Base-by-base conservation (phyloP, 768 basidiomycete genomes). In the Lactarius pseudohatsudake region DNA sequence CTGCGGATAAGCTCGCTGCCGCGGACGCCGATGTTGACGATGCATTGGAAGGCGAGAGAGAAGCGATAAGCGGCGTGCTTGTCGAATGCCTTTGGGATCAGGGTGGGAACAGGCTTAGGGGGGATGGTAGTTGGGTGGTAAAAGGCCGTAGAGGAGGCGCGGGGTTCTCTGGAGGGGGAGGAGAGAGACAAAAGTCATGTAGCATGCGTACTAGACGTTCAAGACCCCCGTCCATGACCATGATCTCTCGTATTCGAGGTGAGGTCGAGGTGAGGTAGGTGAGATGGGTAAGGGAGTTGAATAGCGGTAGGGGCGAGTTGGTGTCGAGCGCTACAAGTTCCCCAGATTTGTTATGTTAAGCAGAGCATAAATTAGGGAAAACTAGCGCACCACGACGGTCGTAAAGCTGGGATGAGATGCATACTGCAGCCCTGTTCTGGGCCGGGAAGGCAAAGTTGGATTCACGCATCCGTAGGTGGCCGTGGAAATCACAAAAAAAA, bases 221-320 rank as follows among this genome's bases (percentile, higher is more conserved):
- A 20, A 99, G 86, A 1, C 97, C 97, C 57, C 97, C 97, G 74
- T 98, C 96, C 84, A 91, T 89, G 34, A 95, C 96, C 85, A 99
- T 92, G 72, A 97, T 98, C 79, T 99, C 97, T 65, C 96, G 89
- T 78, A 99, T 98, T 62, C 95, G 88, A 2, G 97, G 96, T 0
- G 96, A 97, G 7, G 97, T 98, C 1, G 94, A 94, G 9, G 96
- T 98, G 70, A 99, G 90, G 78, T 97, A 96, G 59, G 92, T 91
- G 64, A 98, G 89, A 79, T 97, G 94, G 36, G 92, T 94, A 61
- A 98, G 87, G 47, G 96, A 98, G 80, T 97, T 97, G 81, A 96
- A 88, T 50, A 94, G 80, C 18, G 89, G 91, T 53, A 87, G 79
- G 18, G 84, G 80, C 0, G 84, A 84, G 58, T 81, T 81, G 43